A percentile compares a stretch with the other conserved stretches of the same genome.
Evolutionary conservation across 352 stramenopile genomes (phyloP).

Genomic region (Phytopythium cucurbitacearum): DNA sequence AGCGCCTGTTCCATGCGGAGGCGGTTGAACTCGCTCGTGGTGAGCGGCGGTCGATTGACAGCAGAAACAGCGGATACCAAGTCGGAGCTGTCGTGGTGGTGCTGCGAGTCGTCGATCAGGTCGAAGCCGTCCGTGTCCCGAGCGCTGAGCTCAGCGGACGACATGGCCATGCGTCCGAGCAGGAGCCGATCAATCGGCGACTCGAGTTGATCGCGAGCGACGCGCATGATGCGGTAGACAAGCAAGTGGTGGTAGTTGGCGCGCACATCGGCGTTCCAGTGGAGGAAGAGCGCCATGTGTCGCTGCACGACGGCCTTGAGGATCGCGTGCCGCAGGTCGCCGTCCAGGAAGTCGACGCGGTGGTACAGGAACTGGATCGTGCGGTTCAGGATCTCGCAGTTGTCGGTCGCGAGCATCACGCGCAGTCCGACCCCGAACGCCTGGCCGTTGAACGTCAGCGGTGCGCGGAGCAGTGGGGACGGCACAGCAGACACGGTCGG

Average conservation of each 20-base stretch:
- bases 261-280: conserved; percentile 73
- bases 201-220: conserved; percentile 57
- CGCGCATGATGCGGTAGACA: conserved; percentile 56
- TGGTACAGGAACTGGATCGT: conserved; percentile 72
- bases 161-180: conserved; percentile 43
- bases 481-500: no score
- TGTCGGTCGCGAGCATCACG: conserved; percentile 69
- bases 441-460: conserved; percentile 37
- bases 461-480: conserved; percentile 24
- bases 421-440: conserved; percentile 54
- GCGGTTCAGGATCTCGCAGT: conserved; percentile 64
- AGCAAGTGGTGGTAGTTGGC: conserved; percentile 74
- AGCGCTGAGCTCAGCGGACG: conserved; percentile 25
- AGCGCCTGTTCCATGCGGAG: conserved; percentile 61
- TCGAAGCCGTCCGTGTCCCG: conserved; percentile 17
- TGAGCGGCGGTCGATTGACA: no score
- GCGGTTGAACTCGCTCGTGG: conserved; percentile 34
- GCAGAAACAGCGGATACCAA: not conserved
- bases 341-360: conserved; percentile 67
- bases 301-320: conserved; percentile 70
- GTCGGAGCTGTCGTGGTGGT: not conserved
- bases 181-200: conserved; percentile 69
- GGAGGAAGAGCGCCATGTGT: conserved; percentile 73
- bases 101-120: conserved; percentile 11
- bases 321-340: conserved; percentile 56